Evolutionary conservation across 2,329 filamentous ascomycete genomes (phyloP).

Genomic region (Pseudogymnoascus sp.): DNA sequence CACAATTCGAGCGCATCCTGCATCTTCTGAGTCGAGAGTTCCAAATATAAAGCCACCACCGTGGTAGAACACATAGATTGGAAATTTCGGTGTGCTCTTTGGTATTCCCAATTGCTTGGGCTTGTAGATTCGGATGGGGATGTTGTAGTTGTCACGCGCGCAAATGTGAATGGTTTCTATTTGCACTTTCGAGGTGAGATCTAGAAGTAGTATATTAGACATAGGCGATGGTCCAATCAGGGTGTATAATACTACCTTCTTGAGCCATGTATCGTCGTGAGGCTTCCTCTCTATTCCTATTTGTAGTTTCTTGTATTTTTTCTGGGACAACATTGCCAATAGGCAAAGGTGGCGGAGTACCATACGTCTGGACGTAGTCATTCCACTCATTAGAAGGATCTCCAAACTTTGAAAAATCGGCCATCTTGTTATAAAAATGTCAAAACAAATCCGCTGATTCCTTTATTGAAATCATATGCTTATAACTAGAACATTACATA

Average conservation of each 20-base stretch:
- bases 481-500: too few species aligned
- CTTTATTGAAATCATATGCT: too few species aligned
- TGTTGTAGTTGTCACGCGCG: constrained; percentile 35
- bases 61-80: constrained; percentile 44
- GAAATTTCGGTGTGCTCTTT: constrained; percentile 30
- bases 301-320: constrained; percentile 23
- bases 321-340: constrained; percentile 15
- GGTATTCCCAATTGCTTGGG: constrained; percentile 20
- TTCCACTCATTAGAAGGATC: constrained; percentile 37
- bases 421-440: constrained; percentile 17
- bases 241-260: constrained; percentile 19
- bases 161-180: constrained; percentile 32
- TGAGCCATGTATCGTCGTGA: constrained; percentile 27
- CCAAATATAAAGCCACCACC: constrained; percentile 52
- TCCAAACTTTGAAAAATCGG: constrained; percentile 35
- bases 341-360: constrained; percentile 22
- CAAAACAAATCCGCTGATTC: neutral
- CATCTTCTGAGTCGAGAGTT: constrained; percentile 43
- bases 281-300: constrained; percentile 28
- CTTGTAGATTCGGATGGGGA: constrained; percentile 41
- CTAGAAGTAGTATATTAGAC: neutral
- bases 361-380: constrained; percentile 27
- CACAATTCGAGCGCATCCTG: constrained; percentile 38
- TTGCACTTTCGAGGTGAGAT: constrained; percentile 21
- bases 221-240: neutral